phyloP scores from a whole-genome alignment of 1,284 basidiomycete genomes.

The Rhodotorula sp. region DNA sequence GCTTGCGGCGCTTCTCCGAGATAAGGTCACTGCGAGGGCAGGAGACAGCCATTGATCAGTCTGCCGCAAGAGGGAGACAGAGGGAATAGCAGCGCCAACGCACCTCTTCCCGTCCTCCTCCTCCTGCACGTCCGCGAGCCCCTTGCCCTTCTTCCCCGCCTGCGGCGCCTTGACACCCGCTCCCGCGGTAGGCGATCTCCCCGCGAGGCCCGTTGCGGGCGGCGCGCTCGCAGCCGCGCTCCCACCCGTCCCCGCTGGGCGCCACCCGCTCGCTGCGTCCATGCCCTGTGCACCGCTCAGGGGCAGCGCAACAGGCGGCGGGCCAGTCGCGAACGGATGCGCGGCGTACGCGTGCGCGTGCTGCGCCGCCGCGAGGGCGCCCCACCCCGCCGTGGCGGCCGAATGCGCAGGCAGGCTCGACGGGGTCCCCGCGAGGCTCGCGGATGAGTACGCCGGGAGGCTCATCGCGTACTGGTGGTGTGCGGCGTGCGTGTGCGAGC shows the following conservation, averaged over 20 bases:
- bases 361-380: not conserved
- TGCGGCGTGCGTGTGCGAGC: not conserved
- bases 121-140: conserved; percentile 37
- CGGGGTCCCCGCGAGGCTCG: conserved; percentile 3
- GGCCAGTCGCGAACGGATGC: not conserved
- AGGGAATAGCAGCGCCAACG: not conserved
- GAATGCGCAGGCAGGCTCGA: conserved; percentile 2
- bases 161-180: not conserved
- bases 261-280: conserved; percentile 18
- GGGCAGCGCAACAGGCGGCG: not conserved
- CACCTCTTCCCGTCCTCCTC: conserved; percentile 28
- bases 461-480: conserved; percentile 11
- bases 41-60: not conserved
- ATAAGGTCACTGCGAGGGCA: conserved; percentile 4
- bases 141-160: conserved; percentile 20
- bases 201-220: not conserved
- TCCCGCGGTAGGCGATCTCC: not conserved
- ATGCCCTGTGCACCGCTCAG: not conserved
- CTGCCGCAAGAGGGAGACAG: not conserved
- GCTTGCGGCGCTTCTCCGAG: conserved; percentile 70
- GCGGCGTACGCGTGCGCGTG: conserved; percentile 1
- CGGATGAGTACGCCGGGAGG: conserved; percentile 12
- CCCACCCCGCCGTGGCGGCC: not conserved
- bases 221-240: conserved; percentile 3
- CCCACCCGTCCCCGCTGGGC: not conserved